Conservation (phyloP, 2,329 filamentous ascomycete genomes). For the Xylaria sp. region DNA sequence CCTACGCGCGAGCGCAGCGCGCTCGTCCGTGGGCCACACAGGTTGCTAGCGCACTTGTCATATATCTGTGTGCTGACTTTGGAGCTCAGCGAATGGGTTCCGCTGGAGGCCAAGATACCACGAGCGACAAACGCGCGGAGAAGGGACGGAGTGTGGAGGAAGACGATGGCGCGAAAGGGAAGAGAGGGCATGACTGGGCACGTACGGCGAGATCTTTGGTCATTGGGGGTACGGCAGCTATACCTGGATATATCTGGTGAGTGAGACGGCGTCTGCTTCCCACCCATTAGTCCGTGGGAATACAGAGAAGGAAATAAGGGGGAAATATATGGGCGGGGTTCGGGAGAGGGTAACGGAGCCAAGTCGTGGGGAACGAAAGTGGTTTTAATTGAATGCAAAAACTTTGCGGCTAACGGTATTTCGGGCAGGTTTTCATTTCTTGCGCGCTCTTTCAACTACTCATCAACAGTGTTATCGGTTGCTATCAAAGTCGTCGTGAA, state of each 20-base stretch:
- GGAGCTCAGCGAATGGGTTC: slow-evolving; percentile 70
- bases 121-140: slow-evolving; percentile 40
- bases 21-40: slow-evolving; percentile 80
- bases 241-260: slow-evolving; percentile 84
- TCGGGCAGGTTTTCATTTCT: slow-evolving; percentile 75
- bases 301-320: neutral
- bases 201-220: slow-evolving; percentile 73
- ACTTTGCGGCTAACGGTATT: neutral
- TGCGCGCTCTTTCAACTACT: slow-evolving; percentile 81
- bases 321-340: neutral
- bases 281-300: neutral
- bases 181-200: slow-evolving; percentile 64
- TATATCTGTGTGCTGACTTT: slow-evolving; percentile 80
- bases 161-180: slow-evolving; percentile 40
- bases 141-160: slow-evolving; percentile 47
- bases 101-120: neutral
- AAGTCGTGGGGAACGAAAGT: no score
- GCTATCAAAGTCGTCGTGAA: slow-evolving; percentile 79
- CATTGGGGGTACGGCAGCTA: slow-evolving; percentile 74
- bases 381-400: no score
- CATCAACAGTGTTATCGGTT: slow-evolving; percentile 73
- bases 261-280: slow-evolving; percentile 31
- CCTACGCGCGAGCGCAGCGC: slow-evolving; percentile 74
- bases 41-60: slow-evolving; percentile 73
- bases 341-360: no score